phyloP scores from a whole-genome alignment of 805 yeast genomes.

The Myxozyma geophila region DNA sequence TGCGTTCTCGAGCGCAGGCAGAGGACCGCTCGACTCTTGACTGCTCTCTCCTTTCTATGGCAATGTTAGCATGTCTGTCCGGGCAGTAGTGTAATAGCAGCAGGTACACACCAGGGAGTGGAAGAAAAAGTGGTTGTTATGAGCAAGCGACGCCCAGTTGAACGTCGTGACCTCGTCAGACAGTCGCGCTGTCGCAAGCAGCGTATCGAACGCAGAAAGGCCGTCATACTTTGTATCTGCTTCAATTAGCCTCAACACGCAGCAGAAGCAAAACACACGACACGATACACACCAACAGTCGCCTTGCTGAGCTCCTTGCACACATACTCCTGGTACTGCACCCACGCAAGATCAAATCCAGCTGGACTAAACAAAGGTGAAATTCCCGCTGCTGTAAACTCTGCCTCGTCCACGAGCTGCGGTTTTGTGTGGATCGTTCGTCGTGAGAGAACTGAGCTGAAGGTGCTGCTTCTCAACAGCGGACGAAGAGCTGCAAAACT shows the following conservation, averaged over 20 bases:
- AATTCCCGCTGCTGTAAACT: conserved; percentile 56
- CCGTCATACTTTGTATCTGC: conserved; percentile 33
- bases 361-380: conserved; percentile 64
- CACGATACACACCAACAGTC: conserved; percentile 33
- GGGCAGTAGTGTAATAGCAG: neutral
- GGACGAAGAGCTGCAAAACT: neutral
- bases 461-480: neutral
- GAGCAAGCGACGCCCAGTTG: conserved; percentile 88
- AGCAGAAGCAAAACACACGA: too few relatives aligned
- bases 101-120: conserved; percentile 24
- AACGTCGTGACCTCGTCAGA: conserved; percentile 70
- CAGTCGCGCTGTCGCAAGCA: conserved; percentile 63
- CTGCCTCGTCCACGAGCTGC: conserved; percentile 50
- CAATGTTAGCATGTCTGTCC: neutral
- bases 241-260: neutral
- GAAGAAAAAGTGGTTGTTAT: conserved; percentile 88
- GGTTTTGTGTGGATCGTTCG: conserved; percentile 65
- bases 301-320: conserved; percentile 40
- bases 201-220: conserved; percentile 33
- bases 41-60: conserved; percentile 17
- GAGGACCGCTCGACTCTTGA: conserved; percentile 11
- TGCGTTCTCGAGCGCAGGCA: conserved; percentile 45
- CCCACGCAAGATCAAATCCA: conserved; percentile 80
- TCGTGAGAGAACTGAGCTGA: too few relatives aligned
- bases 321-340: conserved; percentile 70